These are phyloP conservation scores for Peronosclerospora sorghi DNA, from an alignment of 352 stramenopile genomes.

Conservation along the genomic window DNA sequence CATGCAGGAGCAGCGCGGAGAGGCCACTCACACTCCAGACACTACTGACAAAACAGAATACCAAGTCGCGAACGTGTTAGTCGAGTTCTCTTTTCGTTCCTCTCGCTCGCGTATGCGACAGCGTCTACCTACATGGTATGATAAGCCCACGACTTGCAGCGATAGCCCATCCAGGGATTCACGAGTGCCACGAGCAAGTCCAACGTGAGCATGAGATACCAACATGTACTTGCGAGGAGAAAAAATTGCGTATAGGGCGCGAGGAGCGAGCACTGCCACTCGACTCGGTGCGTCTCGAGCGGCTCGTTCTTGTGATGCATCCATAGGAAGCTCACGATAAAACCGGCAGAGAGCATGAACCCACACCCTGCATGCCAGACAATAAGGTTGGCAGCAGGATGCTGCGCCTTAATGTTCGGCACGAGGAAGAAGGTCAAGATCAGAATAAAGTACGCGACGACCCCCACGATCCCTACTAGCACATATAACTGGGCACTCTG, in stretches of 20 bases:
- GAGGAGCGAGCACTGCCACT: conserved; percentile 40
- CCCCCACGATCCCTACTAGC: conserved; percentile 43
- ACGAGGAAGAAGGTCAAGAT: conserved; percentile 62
- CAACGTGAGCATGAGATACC: conserved; percentile 79
- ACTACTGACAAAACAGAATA: conserved; percentile 14
- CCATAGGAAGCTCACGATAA: conserved; percentile 37
- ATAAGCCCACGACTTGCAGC: conserved; percentile 77
- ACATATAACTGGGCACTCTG: conserved; percentile 48
- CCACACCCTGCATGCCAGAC: conserved; percentile 66
- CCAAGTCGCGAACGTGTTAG: too few species aligned
- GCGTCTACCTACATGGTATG: conserved; percentile 46
- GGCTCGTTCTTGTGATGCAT: conserved; percentile 4
- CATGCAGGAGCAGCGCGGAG: conserved; percentile 47
- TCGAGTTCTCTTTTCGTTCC: too few species aligned
- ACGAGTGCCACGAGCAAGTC: conserved; percentile 79
- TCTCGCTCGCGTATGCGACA: too few species aligned
- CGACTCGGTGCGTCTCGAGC: conserved; percentile 3
- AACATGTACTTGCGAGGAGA: conserved; percentile 44
- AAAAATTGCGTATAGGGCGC: conserved; percentile 76
- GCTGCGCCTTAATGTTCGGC: conserved; percentile 67
- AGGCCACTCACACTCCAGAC: conserved; percentile 65
- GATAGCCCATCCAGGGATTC: conserved; percentile 83
- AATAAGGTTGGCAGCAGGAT: conserved; percentile 66
- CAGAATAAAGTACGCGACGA: conserved; percentile 48
- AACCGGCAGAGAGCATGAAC: conserved; percentile 45